A percentile compares a stretch with the other conserved stretches of the same genome.
Conservation (phyloP, 2,329 filamentous ascomycete species). For the Bipolaris sorokiniana region DNA sequence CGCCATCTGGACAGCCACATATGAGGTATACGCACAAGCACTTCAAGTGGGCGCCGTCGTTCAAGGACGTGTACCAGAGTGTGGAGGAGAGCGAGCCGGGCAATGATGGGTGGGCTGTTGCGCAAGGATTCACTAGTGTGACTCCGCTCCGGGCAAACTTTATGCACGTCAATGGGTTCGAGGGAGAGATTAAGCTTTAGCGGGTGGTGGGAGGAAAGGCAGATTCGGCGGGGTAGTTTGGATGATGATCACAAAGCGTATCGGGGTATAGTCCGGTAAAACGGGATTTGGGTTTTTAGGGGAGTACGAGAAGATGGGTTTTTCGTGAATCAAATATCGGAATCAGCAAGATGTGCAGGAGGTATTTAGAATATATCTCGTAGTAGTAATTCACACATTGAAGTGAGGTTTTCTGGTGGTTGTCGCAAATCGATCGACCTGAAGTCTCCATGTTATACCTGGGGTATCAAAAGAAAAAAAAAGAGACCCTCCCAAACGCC, state of each 20-base stretch:
- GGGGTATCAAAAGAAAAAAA: constrained; percentile 8
- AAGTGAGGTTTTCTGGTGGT: not conserved
- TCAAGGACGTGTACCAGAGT: constrained; percentile 84
- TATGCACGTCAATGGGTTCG: constrained; percentile 63
- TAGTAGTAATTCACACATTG: no score
- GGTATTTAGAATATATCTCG: no score
- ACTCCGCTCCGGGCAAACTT: constrained; percentile 94
- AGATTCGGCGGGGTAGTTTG: no score
- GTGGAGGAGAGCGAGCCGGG: constrained; percentile 80
- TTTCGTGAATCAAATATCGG: no score
- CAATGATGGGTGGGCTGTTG: constrained; percentile 92
- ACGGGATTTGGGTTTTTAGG: no score
- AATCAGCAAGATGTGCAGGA: no score
- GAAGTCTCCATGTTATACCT: constrained; percentile 1
- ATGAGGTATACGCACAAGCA: constrained; percentile 75
- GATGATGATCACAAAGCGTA: not conserved
- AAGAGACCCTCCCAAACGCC: not conserved
- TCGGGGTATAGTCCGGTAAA: no score
- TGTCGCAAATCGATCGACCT: not conserved
- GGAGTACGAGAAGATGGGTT: no score
- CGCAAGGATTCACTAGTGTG: constrained; percentile 85
- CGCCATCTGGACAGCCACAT: constrained; percentile 39
- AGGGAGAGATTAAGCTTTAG: constrained; percentile 42
- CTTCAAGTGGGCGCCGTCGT: constrained; percentile 92
- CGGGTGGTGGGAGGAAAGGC: not conserved